Conservation (phyloP, 129 eudicot genomes). For the Erigeron canadensis region DNA sequence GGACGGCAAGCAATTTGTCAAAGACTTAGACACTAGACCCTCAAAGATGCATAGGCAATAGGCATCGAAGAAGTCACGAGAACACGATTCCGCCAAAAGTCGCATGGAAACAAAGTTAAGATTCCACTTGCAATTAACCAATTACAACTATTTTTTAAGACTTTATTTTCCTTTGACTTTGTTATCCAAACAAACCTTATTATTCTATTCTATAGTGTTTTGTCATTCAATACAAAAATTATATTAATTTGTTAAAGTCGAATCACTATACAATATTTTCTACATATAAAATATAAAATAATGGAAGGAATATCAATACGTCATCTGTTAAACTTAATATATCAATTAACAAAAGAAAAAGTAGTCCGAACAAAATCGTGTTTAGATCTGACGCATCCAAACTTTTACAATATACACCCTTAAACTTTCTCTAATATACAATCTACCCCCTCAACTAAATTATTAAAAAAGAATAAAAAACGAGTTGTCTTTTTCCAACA, state of each 20-base stretch:
- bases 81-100: constrained; percentile 2
- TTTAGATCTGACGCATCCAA: constrained; percentile 21
- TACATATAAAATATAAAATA: no score
- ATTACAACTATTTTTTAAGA: constrained; percentile 3
- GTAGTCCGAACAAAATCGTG: constrained; percentile 18
- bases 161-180: constrained; percentile 22
- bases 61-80: constrained; percentile 24
- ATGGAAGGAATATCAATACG: no score
- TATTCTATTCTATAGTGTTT: no score
- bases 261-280: no score
- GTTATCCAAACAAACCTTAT: neutral
- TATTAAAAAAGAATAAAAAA: constrained; percentile 5
- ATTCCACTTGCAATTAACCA: constrained; percentile 18
- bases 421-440: constrained; percentile 21
- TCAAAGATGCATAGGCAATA: no score
- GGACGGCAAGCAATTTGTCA: no score
- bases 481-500: constrained; percentile 14
- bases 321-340: no score
- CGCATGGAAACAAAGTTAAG: constrained; percentile 10
- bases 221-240: no score
- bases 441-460: constrained; percentile 26
- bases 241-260: no score
- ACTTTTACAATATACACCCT: constrained; percentile 22
- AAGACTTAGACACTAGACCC: no score
- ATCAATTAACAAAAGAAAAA: neutral